Conservation (phyloP, 768 basidiomycete genomes). For the Candolleomyces eurysporus region DNA sequence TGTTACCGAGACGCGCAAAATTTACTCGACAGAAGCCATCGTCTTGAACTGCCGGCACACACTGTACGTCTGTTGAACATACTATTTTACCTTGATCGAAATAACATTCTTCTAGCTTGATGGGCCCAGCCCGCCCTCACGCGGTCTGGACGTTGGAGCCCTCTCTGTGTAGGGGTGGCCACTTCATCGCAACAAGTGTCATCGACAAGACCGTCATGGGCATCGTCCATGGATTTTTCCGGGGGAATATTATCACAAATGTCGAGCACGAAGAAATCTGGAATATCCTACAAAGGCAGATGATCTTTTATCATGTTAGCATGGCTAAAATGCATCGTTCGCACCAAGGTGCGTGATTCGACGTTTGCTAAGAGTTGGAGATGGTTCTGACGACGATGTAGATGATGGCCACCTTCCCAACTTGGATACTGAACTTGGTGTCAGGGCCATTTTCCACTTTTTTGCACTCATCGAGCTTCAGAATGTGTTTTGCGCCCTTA, state of each 20-base stretch:
- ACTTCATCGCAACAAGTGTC: constrained; percentile 16
- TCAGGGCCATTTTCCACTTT: background rate
- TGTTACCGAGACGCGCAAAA: background rate
- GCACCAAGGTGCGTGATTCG: background rate
- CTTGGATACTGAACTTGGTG: background rate
- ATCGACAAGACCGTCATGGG: constrained; percentile 14
- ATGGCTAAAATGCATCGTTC: background rate
- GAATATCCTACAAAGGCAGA: constrained; percentile 10
- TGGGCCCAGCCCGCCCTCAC: constrained; percentile 18
- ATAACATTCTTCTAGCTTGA: background rate
- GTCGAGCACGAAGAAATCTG: constrained; percentile 9
- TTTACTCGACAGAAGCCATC: constrained; percentile 1
- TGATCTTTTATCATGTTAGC: constrained; percentile 11
- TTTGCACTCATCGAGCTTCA: background rate
- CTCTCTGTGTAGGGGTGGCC: constrained; percentile 20
- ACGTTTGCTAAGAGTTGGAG: background rate
- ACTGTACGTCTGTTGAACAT: constrained; percentile 3
- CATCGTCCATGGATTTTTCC: constrained; percentile 16
- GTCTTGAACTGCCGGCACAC: constrained; percentile 1
- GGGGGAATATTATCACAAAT: constrained; percentile 12
- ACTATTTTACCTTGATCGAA: background rate
- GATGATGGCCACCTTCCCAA: background rate
- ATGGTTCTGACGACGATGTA: background rate
- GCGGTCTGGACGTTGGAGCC: constrained; percentile 10
- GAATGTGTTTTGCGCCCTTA: background rate